Base-by-base conservation (phyloP, 2,329 filamentous ascomycete species). In the Tympanopsis confertula region DNA sequence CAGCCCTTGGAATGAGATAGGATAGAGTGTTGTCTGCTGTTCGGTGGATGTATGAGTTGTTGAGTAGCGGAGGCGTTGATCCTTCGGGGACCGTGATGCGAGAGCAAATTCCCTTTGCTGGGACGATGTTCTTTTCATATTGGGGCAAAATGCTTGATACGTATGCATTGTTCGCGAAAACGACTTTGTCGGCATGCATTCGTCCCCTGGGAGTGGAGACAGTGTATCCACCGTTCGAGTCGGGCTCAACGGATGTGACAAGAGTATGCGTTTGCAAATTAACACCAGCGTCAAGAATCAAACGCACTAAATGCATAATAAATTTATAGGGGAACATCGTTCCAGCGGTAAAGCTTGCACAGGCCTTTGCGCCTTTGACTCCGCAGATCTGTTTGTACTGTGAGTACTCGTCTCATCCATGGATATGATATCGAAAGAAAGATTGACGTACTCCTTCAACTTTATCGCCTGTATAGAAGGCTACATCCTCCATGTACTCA, bases 331-430 rank as follows among this genome's bases (percentile, higher is more conserved):
- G 42, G 22, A 39, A 44, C 13, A 38, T 44, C 3, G 42, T 48
- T 37, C 22, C 42, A 41, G 4, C 42, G 45, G 13, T 33, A 18
- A 12, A 55, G 3, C 46, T 47, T 29, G 57, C 53, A 33, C 53
- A 56, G 1, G 49, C 52, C 18, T 45, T 40, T 0, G 58, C 56
- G 5, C 49, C 54, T 40, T 58, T 60, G 13, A 62, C 55, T 1
- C 55, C 54, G 1, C 55, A 57, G 37, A 54, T 44, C 53, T 56
- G 7, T 17, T 36, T 19, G 18, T 5, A 38, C 39, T 39, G 28
- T 52, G 50, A 13, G 36, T 35, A 37, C 53, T 46, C 13, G 53
- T 52, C 13, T 47, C 38, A 4, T 45, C 40, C 2, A 40, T 22
- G 1, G 42, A 42, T 10, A 28, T 28, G 10, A 28, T 28, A 28